Evolutionary conservation across 2,329 filamentous ascomycete genomes (phyloP).

Genomic region (Penicillium sp.): DNA sequence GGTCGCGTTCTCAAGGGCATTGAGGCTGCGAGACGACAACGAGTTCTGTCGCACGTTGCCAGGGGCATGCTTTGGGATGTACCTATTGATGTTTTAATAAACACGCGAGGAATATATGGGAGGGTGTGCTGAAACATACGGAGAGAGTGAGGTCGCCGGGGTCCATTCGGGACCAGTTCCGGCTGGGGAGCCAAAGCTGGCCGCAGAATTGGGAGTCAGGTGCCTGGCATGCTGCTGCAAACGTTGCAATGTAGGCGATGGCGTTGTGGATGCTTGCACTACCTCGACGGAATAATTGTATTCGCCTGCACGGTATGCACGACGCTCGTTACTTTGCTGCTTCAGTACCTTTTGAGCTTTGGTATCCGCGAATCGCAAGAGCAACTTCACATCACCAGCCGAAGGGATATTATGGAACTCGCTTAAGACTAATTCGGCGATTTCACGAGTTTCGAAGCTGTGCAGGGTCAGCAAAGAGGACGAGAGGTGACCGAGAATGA

Average conservation of each 20-base stretch:
- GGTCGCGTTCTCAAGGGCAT: slow-evolving; percentile 43
- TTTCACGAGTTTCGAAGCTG: slow-evolving; percentile 85
- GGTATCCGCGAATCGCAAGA: slow-evolving; percentile 96
- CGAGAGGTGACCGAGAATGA: slow-evolving; percentile 11
- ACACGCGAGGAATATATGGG: slow-evolving; percentile 19
- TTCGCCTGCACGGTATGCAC: slow-evolving; percentile 93
- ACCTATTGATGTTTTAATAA: neutral
- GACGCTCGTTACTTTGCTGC: slow-evolving; percentile 90
- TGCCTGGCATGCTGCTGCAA: slow-evolving; percentile 42
- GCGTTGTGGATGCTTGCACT: slow-evolving; percentile 42
- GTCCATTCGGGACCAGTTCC: slow-evolving; percentile 47
- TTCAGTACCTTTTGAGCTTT: slow-evolving; percentile 96
- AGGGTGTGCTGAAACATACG: slow-evolving; percentile 41
- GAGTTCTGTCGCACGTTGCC: slow-evolving; percentile 36
- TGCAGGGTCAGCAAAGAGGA: slow-evolving; percentile 8
- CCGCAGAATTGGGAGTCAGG: slow-evolving; percentile 44
- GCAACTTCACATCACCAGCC: slow-evolving; percentile 78
- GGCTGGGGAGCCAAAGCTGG: slow-evolving; percentile 45
- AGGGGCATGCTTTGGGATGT: slow-evolving; percentile 8
- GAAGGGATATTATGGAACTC: slow-evolving; percentile 81
- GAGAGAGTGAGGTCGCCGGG: slow-evolving; percentile 50
- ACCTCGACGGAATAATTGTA: slow-evolving; percentile 67
- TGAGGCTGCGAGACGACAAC: slow-evolving; percentile 40
- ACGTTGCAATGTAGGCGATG: slow-evolving; percentile 45
- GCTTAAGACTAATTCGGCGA: slow-evolving; percentile 86